Evolutionary conservation across 116 monocot genomes (phyloP).

Genomic region (Phalaenopsis hybrid): DNA sequence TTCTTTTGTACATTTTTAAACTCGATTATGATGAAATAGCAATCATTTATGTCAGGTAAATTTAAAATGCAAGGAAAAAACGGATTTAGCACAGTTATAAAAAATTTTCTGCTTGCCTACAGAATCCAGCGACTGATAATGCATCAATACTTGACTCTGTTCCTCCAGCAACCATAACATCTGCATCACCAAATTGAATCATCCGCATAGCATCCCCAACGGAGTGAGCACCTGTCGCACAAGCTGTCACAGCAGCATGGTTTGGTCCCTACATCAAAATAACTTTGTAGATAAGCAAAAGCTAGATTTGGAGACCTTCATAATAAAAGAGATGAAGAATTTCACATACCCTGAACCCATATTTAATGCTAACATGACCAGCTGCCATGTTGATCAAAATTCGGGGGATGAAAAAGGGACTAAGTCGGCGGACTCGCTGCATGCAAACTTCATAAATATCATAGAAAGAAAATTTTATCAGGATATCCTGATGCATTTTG

Average conservation of each 20-base stretch:
- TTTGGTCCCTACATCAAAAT: constrained; percentile 73
- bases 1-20: not conserved
- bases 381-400: constrained; percentile 99
- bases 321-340: constrained; percentile 3
- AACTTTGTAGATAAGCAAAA: not conserved
- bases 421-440: constrained; percentile 76
- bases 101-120: constrained; percentile 34
- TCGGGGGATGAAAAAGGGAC: constrained; percentile 84
- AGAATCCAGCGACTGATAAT: constrained; percentile 92
- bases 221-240: constrained; percentile 98
- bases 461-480: too few species aligned
- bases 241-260: constrained; percentile 95
- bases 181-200: constrained; percentile 99
- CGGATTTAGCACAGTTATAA: not conserved
- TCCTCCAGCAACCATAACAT: constrained; percentile 98
- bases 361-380: constrained; percentile 98
- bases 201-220: constrained; percentile 93
- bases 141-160: constrained; percentile 93
- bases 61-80: not conserved
- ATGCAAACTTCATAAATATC: constrained; percentile 18
- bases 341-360: constrained; percentile 78
- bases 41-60: not conserved
- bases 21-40: not conserved
- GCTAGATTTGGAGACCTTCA: not conserved
- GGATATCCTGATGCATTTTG: too few species aligned